Conservation (phyloP, 1,139 yeast genomes). For the Zygosaccharomyces sapae region DNA sequence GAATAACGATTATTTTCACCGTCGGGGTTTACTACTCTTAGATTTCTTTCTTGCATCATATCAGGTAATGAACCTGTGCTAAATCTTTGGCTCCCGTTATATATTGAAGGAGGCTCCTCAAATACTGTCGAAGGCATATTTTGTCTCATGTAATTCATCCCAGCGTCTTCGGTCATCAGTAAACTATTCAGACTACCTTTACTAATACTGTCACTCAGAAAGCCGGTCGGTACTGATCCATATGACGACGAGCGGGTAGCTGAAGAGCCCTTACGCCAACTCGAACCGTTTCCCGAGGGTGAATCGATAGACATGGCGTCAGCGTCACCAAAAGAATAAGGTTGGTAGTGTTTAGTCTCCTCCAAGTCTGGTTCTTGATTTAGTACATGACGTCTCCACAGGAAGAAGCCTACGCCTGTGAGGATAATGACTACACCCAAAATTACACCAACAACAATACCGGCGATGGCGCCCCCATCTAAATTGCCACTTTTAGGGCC, state of each 20-base stretch:
- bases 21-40: constrained; percentile 35
- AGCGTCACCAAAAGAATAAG: constrained; percentile 35
- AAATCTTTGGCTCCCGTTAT: constrained; percentile 42
- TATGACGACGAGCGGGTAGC: constrained; percentile 10
- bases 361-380: constrained; percentile 28
- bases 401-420: constrained; percentile 40
- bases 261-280: constrained; percentile 15
- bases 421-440: constrained; percentile 45
- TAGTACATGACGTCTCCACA: constrained; percentile 37
- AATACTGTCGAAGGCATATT: constrained; percentile 21
- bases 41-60: constrained; percentile 37
- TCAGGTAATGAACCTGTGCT: constrained; percentile 74
- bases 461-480: constrained; percentile 68
- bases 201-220: constrained; percentile 12
- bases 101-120: constrained; percentile 28
- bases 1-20: constrained; percentile 13
- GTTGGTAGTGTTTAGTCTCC: constrained; percentile 35
- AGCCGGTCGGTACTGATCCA: constrained; percentile 15
- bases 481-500: constrained; percentile 26
- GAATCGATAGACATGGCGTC: constrained; percentile 28
- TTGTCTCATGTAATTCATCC: constrained; percentile 5
- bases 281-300: constrained; percentile 14
- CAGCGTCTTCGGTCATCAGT: constrained; percentile 9
- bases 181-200: constrained; percentile 11
- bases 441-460: constrained; percentile 62